phyloP scores from a whole-genome alignment of 805 yeast species.

The Kuraishia piskuri region DNA sequence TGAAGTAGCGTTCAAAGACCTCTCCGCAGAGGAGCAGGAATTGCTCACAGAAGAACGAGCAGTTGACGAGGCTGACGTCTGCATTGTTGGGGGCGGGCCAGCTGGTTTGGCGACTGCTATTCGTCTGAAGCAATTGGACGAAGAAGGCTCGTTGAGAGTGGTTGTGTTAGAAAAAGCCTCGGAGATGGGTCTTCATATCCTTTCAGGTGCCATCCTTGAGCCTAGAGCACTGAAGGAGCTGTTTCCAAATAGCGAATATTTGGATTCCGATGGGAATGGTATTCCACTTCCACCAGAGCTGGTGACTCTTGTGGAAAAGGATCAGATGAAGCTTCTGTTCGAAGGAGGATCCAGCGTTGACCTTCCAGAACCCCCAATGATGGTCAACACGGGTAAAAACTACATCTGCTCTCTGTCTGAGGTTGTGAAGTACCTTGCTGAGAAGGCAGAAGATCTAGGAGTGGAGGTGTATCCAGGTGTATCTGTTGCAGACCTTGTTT shows the following conservation, averaged over 20 bases:
- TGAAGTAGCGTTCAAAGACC: constrained; percentile 17
- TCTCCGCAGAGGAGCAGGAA: constrained; percentile 35
- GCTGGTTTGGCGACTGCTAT: constrained; percentile 96
- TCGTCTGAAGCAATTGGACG: constrained; percentile 74
- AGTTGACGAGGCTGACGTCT: constrained; percentile 82
- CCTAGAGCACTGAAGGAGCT: constrained; percentile 83
- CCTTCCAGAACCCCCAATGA: constrained; percentile 89
- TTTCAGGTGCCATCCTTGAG: constrained; percentile 91
- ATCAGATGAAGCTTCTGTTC: constrained; percentile 66
- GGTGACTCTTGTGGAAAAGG: constrained; percentile 67
- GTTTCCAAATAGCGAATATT: constrained; percentile 57
- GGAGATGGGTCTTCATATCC: constrained; percentile 86
- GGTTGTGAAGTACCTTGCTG: constrained; percentile 75
- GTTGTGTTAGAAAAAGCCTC: constrained; percentile 88
- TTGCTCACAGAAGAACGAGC: constrained; percentile 59
- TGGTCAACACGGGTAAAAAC: constrained; percentile 73
- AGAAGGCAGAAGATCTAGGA: constrained; percentile 86
- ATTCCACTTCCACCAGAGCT: constrained; percentile 74
- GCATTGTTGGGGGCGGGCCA: constrained; percentile 97
- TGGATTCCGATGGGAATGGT: constrained; percentile 41
- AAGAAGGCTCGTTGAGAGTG: constrained; percentile 62
- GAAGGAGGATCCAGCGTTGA: constrained; percentile 45
- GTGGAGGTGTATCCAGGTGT: constrained; percentile 92
- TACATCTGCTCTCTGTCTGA: constrained; percentile 78
- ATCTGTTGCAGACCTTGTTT: constrained; percentile 72